Evolutionary conservation across 106 monocot genomes (phyloP), one percentile per base, ranked within the genome.

Genomic region (Narthecium ossifragum): DNA sequence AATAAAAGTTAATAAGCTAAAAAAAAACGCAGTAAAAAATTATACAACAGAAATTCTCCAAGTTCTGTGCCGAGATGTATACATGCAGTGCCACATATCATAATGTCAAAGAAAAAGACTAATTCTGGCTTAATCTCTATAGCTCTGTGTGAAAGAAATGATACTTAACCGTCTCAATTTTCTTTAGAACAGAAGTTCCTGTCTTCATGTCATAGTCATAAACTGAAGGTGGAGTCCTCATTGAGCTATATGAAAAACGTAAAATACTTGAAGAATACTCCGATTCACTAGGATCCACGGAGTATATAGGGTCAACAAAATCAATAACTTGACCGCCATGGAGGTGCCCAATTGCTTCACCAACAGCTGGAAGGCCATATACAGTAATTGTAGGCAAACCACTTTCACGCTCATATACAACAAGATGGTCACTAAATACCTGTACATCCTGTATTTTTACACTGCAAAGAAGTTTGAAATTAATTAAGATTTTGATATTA

Each of bases 141-240:
- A n/a, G n/a, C n/a, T n/a, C n/a, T n/a, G n/a, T n/a, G n/a, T n/a
- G n/a, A 39, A 39, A 39, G 12, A 39, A 39, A 39, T 11, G 39
- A 15, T 40, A 32, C 29, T 77, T 68, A 78, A 88, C 88, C 7
- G 66, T 61, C 34, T 80, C 75, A 66, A 83, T 79, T 66, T 88
- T 88, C 66, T 88, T 88, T 39, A 79, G 32, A 54, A 79, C 75
- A 83, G 88, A 73, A 47, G 57, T 52, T 7, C 80, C 73, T 26
- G 73, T 67, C 31, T 80, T 71, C 88, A 83, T 76, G 43, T 88
- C 88, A 64, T 83, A 77, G 53, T 88, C 79, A 68, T 76, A 88
- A 14, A 83, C 56, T 34, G 79, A 83, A 53, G 41, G 51, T 18
- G 88, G 88, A 43, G 80, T 83, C 49, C 57, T 79, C 83, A 88